Evolutionary conservation across 305 asterid genomes (phyloP).

Genomic region (Fraxinus angustifolia): DNA sequence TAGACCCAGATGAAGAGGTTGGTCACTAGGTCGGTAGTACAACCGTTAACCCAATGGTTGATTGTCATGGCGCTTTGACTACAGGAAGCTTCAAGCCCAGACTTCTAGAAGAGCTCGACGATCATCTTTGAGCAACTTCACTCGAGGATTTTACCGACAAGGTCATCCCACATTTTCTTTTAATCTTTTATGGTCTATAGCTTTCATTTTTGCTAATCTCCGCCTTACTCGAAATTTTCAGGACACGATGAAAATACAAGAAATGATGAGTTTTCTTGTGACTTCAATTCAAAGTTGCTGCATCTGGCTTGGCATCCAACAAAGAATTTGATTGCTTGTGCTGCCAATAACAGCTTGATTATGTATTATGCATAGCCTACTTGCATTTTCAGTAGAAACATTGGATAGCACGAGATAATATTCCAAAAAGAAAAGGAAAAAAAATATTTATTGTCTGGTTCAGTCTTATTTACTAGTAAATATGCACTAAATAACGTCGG

Average conservation of each 20-base stretch:
- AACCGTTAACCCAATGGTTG: background rate
- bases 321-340: constrained; percentile 65
- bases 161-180: constrained; percentile 29
- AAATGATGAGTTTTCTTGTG: constrained; percentile 37
- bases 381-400: background rate
- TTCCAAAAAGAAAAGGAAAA: background rate
- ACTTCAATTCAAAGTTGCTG: constrained; percentile 62
- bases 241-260: constrained; percentile 41
- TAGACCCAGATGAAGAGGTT: background rate
- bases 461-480: no score
- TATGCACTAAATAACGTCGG: no score
- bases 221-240: constrained; percentile 23
- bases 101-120: constrained; percentile 54
- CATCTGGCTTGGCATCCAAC: constrained; percentile 84
- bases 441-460: no score
- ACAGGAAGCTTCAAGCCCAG: constrained; percentile 49
- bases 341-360: constrained; percentile 54
- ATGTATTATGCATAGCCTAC: constrained; percentile 40
- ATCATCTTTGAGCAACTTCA: constrained; percentile 68
- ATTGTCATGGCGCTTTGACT: background rate
- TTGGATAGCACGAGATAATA: background rate
- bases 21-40: background rate
- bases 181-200: background rate
- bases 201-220: background rate
- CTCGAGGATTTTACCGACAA: constrained; percentile 66